A percentile compares a stretch with the other conserved stretches of the same genome.
These are phyloP conservation scores for Pythium phragmiticola DNA, from an alignment of 352 stramenopile genomes.

Conservation along the genomic window DNA sequence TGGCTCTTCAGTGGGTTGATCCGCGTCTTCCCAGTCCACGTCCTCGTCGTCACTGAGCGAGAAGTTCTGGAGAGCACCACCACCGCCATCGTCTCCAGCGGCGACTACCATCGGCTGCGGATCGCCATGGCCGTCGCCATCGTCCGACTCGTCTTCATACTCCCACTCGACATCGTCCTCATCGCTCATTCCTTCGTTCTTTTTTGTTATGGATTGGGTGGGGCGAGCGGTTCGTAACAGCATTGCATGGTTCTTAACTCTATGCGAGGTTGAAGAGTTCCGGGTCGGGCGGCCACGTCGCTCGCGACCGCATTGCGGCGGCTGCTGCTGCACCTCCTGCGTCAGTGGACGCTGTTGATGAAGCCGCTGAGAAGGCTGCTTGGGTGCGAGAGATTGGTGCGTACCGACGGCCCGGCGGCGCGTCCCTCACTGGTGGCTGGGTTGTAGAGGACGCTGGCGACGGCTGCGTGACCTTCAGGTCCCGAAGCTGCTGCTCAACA, in stretches of 20 bases:
- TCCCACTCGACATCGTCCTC: constrained; percentile 26
- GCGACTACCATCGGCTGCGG: background rate
- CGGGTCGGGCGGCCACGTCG: constrained; percentile 16
- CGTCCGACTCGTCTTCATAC: constrained; percentile 25
- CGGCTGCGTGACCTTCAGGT: constrained; percentile 1
- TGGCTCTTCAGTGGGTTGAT: constrained; percentile 22
- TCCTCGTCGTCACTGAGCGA: constrained; percentile 49
- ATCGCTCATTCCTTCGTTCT: constrained; percentile 14
- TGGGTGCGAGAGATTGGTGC: constrained; percentile 6
- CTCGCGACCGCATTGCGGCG: background rate
- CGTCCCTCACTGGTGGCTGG: background rate
- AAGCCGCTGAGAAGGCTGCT: background rate
- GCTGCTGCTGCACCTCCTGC: background rate
- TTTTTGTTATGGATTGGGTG: no score
- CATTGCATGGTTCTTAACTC: constrained; percentile 2
- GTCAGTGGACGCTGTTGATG: background rate
- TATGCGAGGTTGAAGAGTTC: constrained; percentile 21
- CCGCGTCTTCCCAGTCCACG: constrained; percentile 63
- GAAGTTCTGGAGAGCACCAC: constrained; percentile 33
- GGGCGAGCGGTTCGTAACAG: background rate
- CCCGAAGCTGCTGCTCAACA: constrained; percentile 25
- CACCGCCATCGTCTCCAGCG: background rate
- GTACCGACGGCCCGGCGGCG: background rate
- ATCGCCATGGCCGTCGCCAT: background rate
- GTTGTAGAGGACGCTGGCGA: background rate